Evolutionary conservation across 352 stramenopile species (phyloP).

Genomic region (Blastocystis sp.): DNA sequence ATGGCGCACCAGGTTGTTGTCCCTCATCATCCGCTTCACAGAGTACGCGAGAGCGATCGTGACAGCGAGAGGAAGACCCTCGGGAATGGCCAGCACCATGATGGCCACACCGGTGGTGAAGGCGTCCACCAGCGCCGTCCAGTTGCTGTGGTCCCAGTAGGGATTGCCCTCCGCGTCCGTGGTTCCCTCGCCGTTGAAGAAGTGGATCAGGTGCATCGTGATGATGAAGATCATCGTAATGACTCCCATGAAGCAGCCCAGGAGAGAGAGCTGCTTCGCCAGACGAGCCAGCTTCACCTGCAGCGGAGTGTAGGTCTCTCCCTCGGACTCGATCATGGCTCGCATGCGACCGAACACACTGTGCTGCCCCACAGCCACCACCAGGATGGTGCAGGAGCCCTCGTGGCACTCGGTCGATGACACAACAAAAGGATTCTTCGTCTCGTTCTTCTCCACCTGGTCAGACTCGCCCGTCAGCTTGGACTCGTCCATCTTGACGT

Average conservation of each 20-base stretch:
- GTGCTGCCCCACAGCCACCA: conserved; percentile 75
- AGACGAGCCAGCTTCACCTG: conserved; percentile 84
- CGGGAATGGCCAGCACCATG: conserved; percentile 85
- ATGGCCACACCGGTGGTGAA: conserved; percentile 81
- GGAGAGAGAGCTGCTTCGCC: conserved; percentile 79
- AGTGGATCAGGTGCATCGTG: conserved; percentile 58
- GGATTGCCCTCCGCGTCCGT: conserved; percentile 67
- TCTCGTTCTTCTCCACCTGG: conserved; percentile 76
- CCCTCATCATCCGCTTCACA: conserved; percentile 93
- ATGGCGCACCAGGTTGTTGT: conserved; percentile 95
- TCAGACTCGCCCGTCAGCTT: conserved; percentile 89
- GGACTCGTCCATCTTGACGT: conserved; percentile 88
- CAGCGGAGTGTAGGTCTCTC: conserved; percentile 79
- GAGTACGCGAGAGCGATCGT: conserved; percentile 87
- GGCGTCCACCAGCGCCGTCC: conserved; percentile 76
- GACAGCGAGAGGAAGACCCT: conserved; percentile 83
- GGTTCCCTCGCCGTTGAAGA: conserved; percentile 61
- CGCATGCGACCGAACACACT: conserved; percentile 82
- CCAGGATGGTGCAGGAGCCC: conserved; percentile 67
- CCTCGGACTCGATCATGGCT: conserved; percentile 73
- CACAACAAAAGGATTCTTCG: conserved; percentile 76
- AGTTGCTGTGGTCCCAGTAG: conserved; percentile 68
- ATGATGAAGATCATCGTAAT: conserved; percentile 73
- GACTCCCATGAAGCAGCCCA: conserved; percentile 73
- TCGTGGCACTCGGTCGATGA: conserved; percentile 73